Evolutionary conservation across 2,329 filamentous ascomycete species (phyloP).

Genomic region (Cryphonectria nitschkei): DNA sequence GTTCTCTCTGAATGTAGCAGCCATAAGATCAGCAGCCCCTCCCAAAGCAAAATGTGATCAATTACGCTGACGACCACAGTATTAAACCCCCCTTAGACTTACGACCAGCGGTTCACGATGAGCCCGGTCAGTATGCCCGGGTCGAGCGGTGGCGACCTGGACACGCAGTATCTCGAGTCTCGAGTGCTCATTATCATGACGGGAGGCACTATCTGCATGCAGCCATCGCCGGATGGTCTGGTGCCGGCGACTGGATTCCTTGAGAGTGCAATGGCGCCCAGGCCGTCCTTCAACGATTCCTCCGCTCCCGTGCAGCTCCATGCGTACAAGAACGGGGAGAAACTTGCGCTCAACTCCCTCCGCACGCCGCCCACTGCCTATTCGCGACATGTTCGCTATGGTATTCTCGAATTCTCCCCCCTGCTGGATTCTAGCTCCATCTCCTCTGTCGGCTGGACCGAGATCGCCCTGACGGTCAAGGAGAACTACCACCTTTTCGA

Average conservation of each 20-base stretch:
- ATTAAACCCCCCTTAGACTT: not conserved
- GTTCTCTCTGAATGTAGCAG: not conserved
- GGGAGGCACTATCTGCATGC: slow-evolving; percentile 90
- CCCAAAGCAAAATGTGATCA: not conserved
- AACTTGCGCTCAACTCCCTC: slow-evolving; percentile 65
- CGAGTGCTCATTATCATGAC: slow-evolving; percentile 90
- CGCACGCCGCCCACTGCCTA: slow-evolving; percentile 82
- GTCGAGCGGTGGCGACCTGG: slow-evolving; percentile 22
- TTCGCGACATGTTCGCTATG: slow-evolving; percentile 79
- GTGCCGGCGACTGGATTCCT: slow-evolving; percentile 81
- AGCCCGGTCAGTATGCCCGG: not conserved
- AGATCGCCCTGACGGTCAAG: slow-evolving; percentile 78
- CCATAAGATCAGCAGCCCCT: not conserved
- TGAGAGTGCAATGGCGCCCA: slow-evolving; percentile 77
- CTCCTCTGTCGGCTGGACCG: slow-evolving; percentile 81
- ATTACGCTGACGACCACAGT: not conserved
- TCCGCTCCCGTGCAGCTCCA: slow-evolving; percentile 57
- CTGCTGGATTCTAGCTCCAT: slow-evolving; percentile 90
- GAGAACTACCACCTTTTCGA: slow-evolving; percentile 89
- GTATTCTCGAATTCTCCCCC: slow-evolving; percentile 81
- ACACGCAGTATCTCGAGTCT: slow-evolving; percentile 65
- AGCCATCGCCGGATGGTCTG: slow-evolving; percentile 76
- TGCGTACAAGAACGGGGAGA: slow-evolving; percentile 55
- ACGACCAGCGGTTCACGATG: not conserved
- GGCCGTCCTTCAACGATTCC: slow-evolving; percentile 84